phyloP scores from a whole-genome alignment of 805 yeast genomes.

The Yamadazyma phyllophila region DNA sequence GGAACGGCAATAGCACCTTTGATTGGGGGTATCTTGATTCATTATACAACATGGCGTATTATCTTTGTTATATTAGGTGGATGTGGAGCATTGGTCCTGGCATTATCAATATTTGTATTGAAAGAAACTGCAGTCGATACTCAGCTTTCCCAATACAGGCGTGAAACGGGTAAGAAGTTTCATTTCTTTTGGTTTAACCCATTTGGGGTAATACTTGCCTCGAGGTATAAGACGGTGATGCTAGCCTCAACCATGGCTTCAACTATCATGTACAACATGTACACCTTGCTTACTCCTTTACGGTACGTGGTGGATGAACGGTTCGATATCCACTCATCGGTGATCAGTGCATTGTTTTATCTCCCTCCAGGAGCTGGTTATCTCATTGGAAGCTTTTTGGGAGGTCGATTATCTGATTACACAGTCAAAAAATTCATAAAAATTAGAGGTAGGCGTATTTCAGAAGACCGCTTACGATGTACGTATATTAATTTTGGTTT shows the following conservation, averaged over 20 bases:
- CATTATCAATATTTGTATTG: constrained; percentile 34
- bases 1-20: constrained; percentile 53
- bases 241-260: constrained; percentile 39
- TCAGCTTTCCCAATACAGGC: constrained; percentile 11
- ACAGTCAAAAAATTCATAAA: constrained; percentile 42
- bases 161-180: constrained; percentile 15
- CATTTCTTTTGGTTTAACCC: constrained; percentile 41
- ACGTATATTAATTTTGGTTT: constrained; percentile 33
- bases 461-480: constrained; percentile 46
- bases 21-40: constrained; percentile 50
- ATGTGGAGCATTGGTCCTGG: constrained; percentile 32
- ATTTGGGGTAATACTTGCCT: constrained; percentile 35
- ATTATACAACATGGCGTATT: constrained; percentile 50
- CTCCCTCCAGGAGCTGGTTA: constrained; percentile 55
- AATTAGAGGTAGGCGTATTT: constrained; percentile 40
- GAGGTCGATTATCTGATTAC: constrained; percentile 51
- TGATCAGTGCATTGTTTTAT: constrained; percentile 50
- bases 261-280: constrained; percentile 48
- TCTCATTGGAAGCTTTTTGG: constrained; percentile 46
- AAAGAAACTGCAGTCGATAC: constrained; percentile 42
- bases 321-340: constrained; percentile 44
- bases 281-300: constrained; percentile 50
- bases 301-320: constrained; percentile 53
- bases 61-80: constrained; percentile 49
- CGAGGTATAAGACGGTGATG: constrained; percentile 39